Evolutionary conservation across 2,329 filamentous ascomycete genomes (phyloP).

Genomic region (Aspergillus amoenus): DNA sequence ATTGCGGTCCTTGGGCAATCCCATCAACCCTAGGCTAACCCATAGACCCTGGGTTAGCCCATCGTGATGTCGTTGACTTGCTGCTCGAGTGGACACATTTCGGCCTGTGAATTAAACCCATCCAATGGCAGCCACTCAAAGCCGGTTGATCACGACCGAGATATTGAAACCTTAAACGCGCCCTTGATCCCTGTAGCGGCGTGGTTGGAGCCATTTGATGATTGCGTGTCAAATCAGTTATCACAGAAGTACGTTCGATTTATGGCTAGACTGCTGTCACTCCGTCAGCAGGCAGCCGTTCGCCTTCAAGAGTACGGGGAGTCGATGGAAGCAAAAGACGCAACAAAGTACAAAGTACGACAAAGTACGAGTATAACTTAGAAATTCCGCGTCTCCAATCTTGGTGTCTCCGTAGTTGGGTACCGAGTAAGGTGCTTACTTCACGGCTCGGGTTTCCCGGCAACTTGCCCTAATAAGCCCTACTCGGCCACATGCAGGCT

Average conservation of each 20-base stretch:
- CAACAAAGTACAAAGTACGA: neutral
- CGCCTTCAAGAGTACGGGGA: neutral
- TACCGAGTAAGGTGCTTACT: constrained; percentile 1
- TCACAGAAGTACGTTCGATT: neutral
- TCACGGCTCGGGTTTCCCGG: neutral
- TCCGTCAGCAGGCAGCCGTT: neutral
- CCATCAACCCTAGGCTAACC: neutral
- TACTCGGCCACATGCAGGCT: neutral
- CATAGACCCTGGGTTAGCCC: neutral
- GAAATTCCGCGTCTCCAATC: neutral
- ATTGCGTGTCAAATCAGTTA: neutral
- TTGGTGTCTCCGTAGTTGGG: neutral
- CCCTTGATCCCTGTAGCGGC: too few relatives aligned
- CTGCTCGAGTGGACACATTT: neutral
- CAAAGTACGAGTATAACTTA: neutral
- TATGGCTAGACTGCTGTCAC: neutral
- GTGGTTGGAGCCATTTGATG: neutral
- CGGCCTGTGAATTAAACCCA: neutral
- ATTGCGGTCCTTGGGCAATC: neutral
- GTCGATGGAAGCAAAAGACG: neutral
- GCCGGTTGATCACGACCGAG: neutral
- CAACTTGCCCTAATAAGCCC: constrained; percentile 1
- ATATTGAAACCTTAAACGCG: too few relatives aligned
- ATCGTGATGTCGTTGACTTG: neutral
- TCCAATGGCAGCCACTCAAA: neutral